Base-by-base conservation (phyloP, 2,329 filamentous ascomycete genomes). In the Sarocladium brachiariae region DNA sequence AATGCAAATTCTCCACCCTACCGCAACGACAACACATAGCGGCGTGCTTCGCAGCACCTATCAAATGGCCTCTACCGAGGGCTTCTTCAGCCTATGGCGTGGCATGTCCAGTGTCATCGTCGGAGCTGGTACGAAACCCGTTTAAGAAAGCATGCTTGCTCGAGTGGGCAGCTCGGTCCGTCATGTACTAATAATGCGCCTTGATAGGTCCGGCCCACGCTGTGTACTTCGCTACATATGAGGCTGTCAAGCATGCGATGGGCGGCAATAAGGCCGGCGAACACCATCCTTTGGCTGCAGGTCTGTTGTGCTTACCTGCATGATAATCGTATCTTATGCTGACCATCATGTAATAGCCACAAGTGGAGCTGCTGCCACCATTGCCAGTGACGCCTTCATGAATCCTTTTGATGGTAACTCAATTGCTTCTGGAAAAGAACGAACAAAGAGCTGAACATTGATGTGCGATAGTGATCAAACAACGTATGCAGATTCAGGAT, bases 211-310 rank as follows among this genome's bases (percentile, higher is more conserved):
- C 93, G 59, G 93, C 93, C 54, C 93, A 99, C 65, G 93, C 93
- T 39, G 90, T 99, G 52, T 97, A 99, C 69, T 99, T 99, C 70
- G 92, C 91, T 51, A 97, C 93, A 35, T 99, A 97, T 68, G 93
- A 99, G 74, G 83, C 89, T 53, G 91, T 97, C 55, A 99, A 99
- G 76, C 91, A 99, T 63, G 72, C 91, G 39, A 93, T 96, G 75
- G 93, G 93, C 52, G 93, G 92, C 45, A 97, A 97, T 65, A 83
- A 86, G 64, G 83, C 78, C 53, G 89, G 89, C 54, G 84, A 86
- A 50, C 92, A 99, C 65, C 92, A 99, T 65, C 92, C 92, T 25
- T 73, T 97, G 51, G 93, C 93, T 69, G 91, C 92, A 63, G 89
- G 90, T 95, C 73, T 69, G 79, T 63, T 41, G 27, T 33, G 16